Evolutionary conservation across 192 early-diverging fungal species (phyloP).

Genomic region (Coemansia sp.): DNA sequence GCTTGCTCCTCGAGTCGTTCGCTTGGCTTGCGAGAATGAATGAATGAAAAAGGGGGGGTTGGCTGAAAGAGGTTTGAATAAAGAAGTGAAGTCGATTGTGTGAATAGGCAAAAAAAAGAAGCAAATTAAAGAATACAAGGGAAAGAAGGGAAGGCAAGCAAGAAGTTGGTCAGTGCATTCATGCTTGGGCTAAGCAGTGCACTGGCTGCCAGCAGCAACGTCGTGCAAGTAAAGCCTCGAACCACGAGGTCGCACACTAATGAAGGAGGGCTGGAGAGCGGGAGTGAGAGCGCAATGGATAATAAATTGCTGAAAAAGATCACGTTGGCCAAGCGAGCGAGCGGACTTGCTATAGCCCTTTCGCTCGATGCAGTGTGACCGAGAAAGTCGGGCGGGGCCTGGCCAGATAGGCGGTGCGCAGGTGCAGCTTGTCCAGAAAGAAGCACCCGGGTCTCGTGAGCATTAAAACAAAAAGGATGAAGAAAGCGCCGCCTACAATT

Average conservation of each 20-base stretch:
- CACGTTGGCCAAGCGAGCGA: neutral
- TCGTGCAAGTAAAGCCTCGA: conserved; percentile 19
- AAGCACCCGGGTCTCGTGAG: neutral
- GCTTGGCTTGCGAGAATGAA: neutral
- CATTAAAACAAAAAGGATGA: neutral
- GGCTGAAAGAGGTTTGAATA: neutral
- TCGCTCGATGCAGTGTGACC: too few relatives aligned
- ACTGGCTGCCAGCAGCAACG: neutral
- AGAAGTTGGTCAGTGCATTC: neutral
- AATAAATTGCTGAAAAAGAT: too few relatives aligned
- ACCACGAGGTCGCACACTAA: conserved; percentile 16
- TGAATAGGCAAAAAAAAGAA: neutral
- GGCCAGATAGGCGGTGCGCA: too few relatives aligned
- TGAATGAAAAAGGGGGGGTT: neutral
- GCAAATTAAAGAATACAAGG: neutral
- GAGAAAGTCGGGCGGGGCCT: too few relatives aligned
- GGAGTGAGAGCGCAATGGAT: neutral
- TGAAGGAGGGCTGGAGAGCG: neutral
- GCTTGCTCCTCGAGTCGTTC: neutral
- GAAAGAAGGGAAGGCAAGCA: neutral
- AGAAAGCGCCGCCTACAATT: conserved; percentile 2
- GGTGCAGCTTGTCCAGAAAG: neutral
- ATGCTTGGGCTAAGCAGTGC: neutral
- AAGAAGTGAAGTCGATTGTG: conserved; percentile 3
- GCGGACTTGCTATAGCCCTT: neutral